phyloP scores from a whole-genome alignment of 2,329 filamentous ascomycete genomes.

The Diaporthe amygdali region DNA sequence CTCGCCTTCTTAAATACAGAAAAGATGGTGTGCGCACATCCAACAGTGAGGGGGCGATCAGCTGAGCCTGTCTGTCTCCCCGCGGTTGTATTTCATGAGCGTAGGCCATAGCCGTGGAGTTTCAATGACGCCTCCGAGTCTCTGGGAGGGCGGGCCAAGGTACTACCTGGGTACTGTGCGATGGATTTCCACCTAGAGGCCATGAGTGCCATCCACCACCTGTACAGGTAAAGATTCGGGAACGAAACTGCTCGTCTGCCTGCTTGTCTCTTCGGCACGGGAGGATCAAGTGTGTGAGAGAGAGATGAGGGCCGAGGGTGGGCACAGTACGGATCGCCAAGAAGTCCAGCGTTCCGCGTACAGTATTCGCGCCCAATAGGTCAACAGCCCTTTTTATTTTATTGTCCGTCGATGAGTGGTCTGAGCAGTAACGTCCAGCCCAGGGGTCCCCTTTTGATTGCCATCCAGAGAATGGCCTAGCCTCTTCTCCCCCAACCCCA shows the following conservation, averaged over 20 bases:
- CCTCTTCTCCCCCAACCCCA: slow-evolving; percentile 6
- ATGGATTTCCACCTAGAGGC: too few species aligned
- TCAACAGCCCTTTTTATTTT: slow-evolving; percentile 16
- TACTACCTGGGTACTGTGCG: too few species aligned
- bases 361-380: slow-evolving; percentile 4
- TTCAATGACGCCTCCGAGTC: background rate
- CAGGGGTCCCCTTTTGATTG: slow-evolving; percentile 21
- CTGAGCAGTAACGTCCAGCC: slow-evolving; percentile 18
- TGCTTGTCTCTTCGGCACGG: background rate
- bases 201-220: background rate
- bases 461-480: slow-evolving; percentile 15
- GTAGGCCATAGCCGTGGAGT: background rate
- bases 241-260: background rate
- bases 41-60: background rate
- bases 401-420: slow-evolving; percentile 17
- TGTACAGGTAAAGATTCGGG: background rate
- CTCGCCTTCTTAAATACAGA: background rate
- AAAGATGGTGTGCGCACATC: background rate
- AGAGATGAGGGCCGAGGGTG: background rate
- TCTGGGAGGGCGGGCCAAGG: too few species aligned
- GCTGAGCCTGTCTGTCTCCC: background rate
- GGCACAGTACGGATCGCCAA: background rate
- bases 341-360: background rate
- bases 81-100: background rate
- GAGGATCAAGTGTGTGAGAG: background rate